Evolutionary conservation across 140 eudicot genomes (phyloP).

Genomic region (Stevia rebaudiana): DNA sequence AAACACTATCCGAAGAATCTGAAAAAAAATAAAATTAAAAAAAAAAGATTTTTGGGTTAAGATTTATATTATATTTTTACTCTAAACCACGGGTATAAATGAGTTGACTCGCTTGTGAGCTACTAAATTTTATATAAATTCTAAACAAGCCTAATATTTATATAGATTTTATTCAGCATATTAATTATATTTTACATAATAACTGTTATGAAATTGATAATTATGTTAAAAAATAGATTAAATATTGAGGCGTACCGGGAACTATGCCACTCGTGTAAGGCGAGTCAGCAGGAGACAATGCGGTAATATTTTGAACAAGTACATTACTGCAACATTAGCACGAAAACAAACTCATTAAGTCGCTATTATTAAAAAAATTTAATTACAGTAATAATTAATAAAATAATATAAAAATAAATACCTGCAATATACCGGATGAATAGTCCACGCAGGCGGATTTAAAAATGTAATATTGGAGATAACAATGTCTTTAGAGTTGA

Average conservation of each 20-base stretch:
- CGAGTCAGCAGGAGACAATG: slow-evolving; percentile 57
- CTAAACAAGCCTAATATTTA: too few relatives aligned
- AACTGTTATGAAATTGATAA: too few relatives aligned
- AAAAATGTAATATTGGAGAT: slow-evolving; percentile 78
- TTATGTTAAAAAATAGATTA: too few relatives aligned
- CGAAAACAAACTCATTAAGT: slow-evolving; percentile 9
- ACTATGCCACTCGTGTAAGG: slow-evolving; percentile 78
- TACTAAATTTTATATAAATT: too few relatives aligned
- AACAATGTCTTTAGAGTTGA: slow-evolving; percentile 61
- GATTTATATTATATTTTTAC: too few relatives aligned
- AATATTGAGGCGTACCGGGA: slow-evolving; percentile 55
- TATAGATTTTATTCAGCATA: too few relatives aligned
- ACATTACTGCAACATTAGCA: slow-evolving; percentile 55
- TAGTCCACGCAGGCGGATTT: slow-evolving; percentile 74
- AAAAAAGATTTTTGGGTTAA: too few relatives aligned
- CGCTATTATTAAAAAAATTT: neutral
- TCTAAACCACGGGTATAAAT: neutral
- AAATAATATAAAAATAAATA: slow-evolving; percentile 9
- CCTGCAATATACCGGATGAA: slow-evolving; percentile 92
- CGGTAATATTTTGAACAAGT: slow-evolving; percentile 72
- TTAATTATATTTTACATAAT: too few relatives aligned
- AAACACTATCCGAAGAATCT: slow-evolving; percentile 75
- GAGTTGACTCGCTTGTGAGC: neutral
- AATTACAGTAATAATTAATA: neutral
- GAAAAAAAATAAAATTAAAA: too few relatives aligned